Conservation (phyloP, 305 asterid genomes). For the Fraxinus ornus region DNA sequence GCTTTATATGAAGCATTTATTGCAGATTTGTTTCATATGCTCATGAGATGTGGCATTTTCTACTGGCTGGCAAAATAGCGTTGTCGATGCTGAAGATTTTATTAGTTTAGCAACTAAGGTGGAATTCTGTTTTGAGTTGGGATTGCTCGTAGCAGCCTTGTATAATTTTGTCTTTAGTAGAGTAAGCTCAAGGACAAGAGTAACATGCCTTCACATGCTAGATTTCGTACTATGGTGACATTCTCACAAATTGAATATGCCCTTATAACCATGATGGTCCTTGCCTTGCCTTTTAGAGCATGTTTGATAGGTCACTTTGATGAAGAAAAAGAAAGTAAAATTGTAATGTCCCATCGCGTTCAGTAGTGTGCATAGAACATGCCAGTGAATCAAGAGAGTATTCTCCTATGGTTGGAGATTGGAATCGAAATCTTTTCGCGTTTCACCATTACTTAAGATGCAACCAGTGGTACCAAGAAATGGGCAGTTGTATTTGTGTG, state of each 20-base stretch:
- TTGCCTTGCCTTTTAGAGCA: constrained; percentile 15
- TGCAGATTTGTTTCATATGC: neutral
- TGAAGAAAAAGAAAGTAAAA: neutral
- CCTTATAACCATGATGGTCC: constrained; percentile 1
- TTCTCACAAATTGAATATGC: neutral
- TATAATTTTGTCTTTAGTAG: neutral
- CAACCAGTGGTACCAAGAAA: neutral
- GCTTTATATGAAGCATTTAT: neutral
- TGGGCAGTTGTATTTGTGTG: neutral
- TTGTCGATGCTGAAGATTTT: neutral
- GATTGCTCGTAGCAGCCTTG: neutral
- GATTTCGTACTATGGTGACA: neutral
- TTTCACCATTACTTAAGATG: neutral
- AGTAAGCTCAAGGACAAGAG: constrained; percentile 11
- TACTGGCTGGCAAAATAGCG: neutral
- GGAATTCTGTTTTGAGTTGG: neutral
- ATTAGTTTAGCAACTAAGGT: neutral
- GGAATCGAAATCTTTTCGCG: neutral
- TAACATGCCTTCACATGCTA: constrained; percentile 34
- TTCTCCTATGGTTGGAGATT: neutral
- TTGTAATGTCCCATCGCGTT: neutral
- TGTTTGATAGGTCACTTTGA: neutral
- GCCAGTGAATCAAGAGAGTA: neutral
- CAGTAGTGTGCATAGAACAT: neutral
- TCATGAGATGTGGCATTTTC: neutral